Evolutionary conservation across 2,329 filamentous ascomycete species (phyloP).

Genomic region (Diaporthe sp.): DNA sequence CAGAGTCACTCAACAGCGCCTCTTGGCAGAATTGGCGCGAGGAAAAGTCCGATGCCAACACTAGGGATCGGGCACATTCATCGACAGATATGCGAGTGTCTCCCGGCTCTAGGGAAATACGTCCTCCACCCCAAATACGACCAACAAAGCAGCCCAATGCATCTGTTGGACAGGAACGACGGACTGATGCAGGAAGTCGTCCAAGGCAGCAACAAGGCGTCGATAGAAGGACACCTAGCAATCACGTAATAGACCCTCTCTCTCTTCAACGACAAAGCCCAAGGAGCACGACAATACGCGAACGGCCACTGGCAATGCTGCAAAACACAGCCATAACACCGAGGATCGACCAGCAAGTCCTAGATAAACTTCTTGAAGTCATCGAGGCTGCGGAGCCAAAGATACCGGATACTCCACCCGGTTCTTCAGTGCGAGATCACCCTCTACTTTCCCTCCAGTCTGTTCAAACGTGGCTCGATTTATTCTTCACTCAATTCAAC

Average conservation of each 20-base stretch:
- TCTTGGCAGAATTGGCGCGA: slow-evolving; percentile 1
- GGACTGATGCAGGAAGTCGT: neutral
- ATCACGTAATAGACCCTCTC: neutral
- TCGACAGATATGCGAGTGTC: neutral
- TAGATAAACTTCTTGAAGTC: slow-evolving; percentile 57
- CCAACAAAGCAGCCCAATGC: neutral
- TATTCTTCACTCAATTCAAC: slow-evolving; percentile 72
- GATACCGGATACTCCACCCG: slow-evolving; percentile 53
- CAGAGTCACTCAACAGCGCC: neutral
- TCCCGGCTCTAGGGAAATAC: neutral
- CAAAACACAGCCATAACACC: slow-evolving; percentile 38
- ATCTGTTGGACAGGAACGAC: too few relatives aligned
- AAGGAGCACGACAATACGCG: neutral
- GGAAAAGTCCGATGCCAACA: neutral
- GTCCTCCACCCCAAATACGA: neutral
- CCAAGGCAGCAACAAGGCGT: neutral
- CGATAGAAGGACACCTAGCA: neutral
- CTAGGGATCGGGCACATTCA: neutral
- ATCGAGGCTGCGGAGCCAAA: slow-evolving; percentile 54
- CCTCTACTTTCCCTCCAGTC: slow-evolving; percentile 60
- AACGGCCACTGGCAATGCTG: slow-evolving; percentile 44
- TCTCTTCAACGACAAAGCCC: slow-evolving; percentile 4
- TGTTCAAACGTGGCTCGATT: slow-evolving; percentile 65
- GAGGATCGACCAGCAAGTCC: slow-evolving; percentile 51
- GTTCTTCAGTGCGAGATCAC: slow-evolving; percentile 55